Base-by-base conservation (phyloP, 2,329 filamentous ascomycete genomes). In the Botrytis porri region DNA sequence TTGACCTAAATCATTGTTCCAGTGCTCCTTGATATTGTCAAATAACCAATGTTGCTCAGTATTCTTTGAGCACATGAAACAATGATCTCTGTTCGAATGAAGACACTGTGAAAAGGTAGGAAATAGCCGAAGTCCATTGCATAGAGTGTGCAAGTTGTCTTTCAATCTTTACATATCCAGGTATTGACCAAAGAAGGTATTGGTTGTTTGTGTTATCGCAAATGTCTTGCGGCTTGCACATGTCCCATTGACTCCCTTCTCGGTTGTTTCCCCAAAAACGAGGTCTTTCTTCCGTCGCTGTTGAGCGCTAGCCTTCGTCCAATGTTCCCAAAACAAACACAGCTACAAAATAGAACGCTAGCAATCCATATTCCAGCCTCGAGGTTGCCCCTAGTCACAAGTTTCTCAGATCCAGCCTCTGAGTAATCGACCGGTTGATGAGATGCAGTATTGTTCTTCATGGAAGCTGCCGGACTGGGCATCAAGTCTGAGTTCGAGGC, bases 311-410 rank as follows among this genome's bases (percentile, higher is more conserved):
- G 83, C 75, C 93, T 87, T 75, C 96, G 87, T 20, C 96, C 96
- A 80, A 99, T 94, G 80, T 97, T 98, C 18, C 96, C 96, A 85
- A 99, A 98, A 83, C 95, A 98, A 16, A 98, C 89, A 77, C 93
- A 94, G 79, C 93, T 97, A 83, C 96, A 98, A 81, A 98, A 99
- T 69, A 99, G 83, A 39, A 98, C 94, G 80, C 94, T 97, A 37
- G 95, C 86, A 79, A 97, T 92, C 95, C 96, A 99, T 7, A 94
- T 93, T 20, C 90, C 91, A 29, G 92, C 88, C 73, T 92, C 93
- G 1, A 94, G 81, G 10, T 85, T 89, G 77, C 93, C 88, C 69
- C 89, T 87, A 70, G 84, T 88, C 73, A 87, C 87, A 74, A 88
- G 84, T 63, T 87, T 88, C 76, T 84, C 89, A 75, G 86, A 73